Conservation (phyloP, 805 yeast genomes). For the Pichia nakasei region DNA sequence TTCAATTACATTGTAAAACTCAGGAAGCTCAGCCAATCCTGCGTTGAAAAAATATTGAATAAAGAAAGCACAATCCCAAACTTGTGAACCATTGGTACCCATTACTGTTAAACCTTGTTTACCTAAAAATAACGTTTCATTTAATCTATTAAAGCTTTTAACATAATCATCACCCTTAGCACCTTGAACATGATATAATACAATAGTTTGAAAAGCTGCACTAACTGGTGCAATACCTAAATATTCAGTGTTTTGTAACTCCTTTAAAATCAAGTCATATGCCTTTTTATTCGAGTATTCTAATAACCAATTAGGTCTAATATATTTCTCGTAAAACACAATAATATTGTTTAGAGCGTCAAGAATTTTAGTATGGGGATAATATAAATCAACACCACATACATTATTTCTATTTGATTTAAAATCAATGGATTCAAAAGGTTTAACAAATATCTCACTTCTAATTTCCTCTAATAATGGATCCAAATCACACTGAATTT, state of each 20-base stretch:
- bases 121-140: constrained; percentile 76
- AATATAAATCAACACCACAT: constrained; percentile 86
- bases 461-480: constrained; percentile 62
- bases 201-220: constrained; percentile 75
- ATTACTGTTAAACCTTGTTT: constrained; percentile 85
- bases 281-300: constrained; percentile 42
- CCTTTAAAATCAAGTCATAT: constrained; percentile 62
- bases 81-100: constrained; percentile 98
- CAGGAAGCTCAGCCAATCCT: constrained; percentile 63
- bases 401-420: constrained; percentile 67
- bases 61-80: constrained; percentile 93
- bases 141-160: constrained; percentile 47
- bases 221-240: constrained; percentile 91
- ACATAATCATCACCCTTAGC: constrained; percentile 50
- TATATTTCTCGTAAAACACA: constrained; percentile 56
- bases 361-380: constrained; percentile 74
- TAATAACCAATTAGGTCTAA: constrained; percentile 69
- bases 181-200: constrained; percentile 64
- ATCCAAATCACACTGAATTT: constrained; percentile 47
- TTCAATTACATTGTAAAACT: constrained; percentile 55
- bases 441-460: constrained; percentile 62
- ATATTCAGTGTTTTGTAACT: constrained; percentile 66
- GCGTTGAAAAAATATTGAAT: constrained; percentile 75
- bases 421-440: constrained; percentile 64
- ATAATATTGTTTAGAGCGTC: constrained; percentile 53